These are phyloP conservation scores for Tillandsia leiboldiana DNA, from an alignment of 176 grass and related monocot species.

Conservation along the genomic window DNA sequence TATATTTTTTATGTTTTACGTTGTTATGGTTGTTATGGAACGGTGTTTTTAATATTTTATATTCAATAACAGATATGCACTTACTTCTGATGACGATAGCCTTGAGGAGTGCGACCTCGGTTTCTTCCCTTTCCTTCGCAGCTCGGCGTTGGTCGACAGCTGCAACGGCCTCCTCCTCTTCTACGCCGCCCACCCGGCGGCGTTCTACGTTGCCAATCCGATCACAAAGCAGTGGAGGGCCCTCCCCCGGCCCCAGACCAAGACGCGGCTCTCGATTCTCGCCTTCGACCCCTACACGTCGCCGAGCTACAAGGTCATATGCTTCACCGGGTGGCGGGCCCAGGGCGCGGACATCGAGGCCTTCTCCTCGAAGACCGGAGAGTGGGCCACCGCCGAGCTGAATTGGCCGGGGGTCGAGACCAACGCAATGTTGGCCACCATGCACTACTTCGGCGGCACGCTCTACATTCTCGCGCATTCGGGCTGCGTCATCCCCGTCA, in stretches of 20 bases:
- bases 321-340: slow-evolving; percentile 48
- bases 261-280: slow-evolving; percentile 55
- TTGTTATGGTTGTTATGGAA: too few relatives aligned
- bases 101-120: slow-evolving; percentile 34
- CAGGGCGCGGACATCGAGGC: slow-evolving; percentile 54
- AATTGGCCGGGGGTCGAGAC: slow-evolving; percentile 44
- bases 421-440: slow-evolving; percentile 71
- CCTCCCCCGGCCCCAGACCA: slow-evolving; percentile 27
- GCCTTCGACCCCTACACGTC: slow-evolving; percentile 59
- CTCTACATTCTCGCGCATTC: slow-evolving; percentile 71
- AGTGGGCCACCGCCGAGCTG: slow-evolving; percentile 41
- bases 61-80: slow-evolving; percentile 25
- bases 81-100: slow-evolving; percentile 1
- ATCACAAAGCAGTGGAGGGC: slow-evolving; percentile 44
- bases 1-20: too few relatives aligned
- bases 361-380: slow-evolving; percentile 41
- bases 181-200: slow-evolving; percentile 17
- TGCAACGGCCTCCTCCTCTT: slow-evolving; percentile 83
- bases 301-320: slow-evolving; percentile 48
- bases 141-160: slow-evolving; percentile 66
- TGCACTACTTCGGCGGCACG: slow-evolving; percentile 47
- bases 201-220: slow-evolving; percentile 79
- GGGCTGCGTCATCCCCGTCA: slow-evolving; percentile 44
- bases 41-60: too few relatives aligned
- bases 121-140: slow-evolving; percentile 60